These are phyloP conservation scores for Septoria petroselini DNA, from an alignment of 2,329 filamentous ascomycete genomes.

Conservation along the genomic window DNA sequence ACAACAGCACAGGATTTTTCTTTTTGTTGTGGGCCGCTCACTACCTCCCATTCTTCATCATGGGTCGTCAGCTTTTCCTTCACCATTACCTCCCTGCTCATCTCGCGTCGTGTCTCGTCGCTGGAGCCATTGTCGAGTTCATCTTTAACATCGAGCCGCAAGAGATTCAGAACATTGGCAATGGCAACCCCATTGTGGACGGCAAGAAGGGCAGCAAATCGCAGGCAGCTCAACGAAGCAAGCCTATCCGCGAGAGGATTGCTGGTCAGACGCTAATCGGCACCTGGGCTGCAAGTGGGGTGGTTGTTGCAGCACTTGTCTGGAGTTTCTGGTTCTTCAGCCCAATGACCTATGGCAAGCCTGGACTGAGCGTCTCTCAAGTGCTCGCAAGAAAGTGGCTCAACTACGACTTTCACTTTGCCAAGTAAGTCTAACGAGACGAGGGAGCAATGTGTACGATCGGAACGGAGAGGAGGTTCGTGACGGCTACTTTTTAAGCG, in stretches of 20 bases:
- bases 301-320: constrained; percentile 65
- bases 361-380: constrained; percentile 74
- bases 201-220: constrained; percentile 37
- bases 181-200: constrained; percentile 40
- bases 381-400: constrained; percentile 90
- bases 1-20: constrained; percentile 98
- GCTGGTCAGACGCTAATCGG: constrained; percentile 71
- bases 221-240: constrained; percentile 50
- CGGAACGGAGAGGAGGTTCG: not conserved
- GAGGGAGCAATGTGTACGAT: constrained; percentile 5
- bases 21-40: constrained; percentile 97
- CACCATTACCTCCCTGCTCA: constrained; percentile 97
- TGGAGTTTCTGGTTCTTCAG: constrained; percentile 91
- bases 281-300: constrained; percentile 73
- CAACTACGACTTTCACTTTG: constrained; percentile 96
- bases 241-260: constrained; percentile 78
- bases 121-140: constrained; percentile 89
- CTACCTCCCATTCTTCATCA: constrained; percentile 95
- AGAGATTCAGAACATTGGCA: constrained; percentile 53
- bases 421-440: constrained; percentile 62
- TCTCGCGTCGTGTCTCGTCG: constrained; percentile 82
- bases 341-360: constrained; percentile 91
- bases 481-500: constrained; percentile 8
- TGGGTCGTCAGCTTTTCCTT: constrained; percentile 96
- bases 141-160: constrained; percentile 86